Evolutionary conservation across 75 land plant species (phyloP), one percentile per base, ranked within the genome.

Genomic region (Isoetes taiwanensis): DNA sequence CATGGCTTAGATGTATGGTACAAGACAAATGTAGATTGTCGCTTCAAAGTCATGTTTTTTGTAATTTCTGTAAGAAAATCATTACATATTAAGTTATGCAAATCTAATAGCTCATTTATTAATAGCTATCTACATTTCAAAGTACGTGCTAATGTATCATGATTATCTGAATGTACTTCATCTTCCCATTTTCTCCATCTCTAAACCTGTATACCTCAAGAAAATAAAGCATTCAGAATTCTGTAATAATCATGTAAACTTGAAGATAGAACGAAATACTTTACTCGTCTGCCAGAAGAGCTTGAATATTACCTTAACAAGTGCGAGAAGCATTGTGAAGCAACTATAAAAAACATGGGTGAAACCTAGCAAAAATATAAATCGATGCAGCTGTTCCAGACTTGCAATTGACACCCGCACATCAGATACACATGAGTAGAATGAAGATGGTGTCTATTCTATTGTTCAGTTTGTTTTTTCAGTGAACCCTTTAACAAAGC

Each of bases 161-260:
- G 56, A 38, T 61, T 40, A 12, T 52, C 27, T 10, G 48, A 14
- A 26, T 27, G 67, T 8, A 66, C 71, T 39, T 79, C 79, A 5
- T 43, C 37, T 69, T 90, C 96, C 93, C 93, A 90, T 39, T 64
- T 70, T 43, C 76, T 80, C 96, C 96, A 90, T 41, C 96, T 86
- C 56, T 82, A 82, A 5, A 90, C 78, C 96, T 90, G 65, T 43
- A 54, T 19, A 38, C 11, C 5, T 37, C 0, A 11, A 57, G 58
- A 14, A 0, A 26, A 52, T 30, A 23, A 58, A 65, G 17, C 41
- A 23, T 26, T 27, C 28, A 69, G 19, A 32, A 61, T 26, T 0
- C 0, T 46, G 3, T 19, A 23, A 24, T 12, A 25, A 28, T 17
- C 29, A 5, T 26, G 2, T 20, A 17, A 54, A 17, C 25, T 34